A percentile compares a stretch with the other conserved stretches of the same genome.
phyloP scores from a whole-genome alignment of 192 early-diverging fungal genomes.

The Spinellus fusiger region DNA sequence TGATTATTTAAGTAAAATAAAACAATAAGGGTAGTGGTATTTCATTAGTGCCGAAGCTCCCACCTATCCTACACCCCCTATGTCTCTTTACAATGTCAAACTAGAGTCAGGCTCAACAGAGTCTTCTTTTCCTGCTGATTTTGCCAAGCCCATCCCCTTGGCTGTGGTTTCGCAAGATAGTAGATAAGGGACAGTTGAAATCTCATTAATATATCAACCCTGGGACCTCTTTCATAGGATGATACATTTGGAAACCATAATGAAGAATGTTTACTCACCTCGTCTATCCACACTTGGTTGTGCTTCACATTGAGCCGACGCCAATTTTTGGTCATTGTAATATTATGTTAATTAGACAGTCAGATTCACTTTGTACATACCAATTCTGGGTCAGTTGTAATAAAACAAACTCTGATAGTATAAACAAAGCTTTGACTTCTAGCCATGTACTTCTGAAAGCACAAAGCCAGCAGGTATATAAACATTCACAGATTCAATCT shows the following conservation, averaged over 20 bases:
- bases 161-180: constrained; percentile 71
- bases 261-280: constrained; percentile 77
- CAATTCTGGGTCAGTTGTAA: constrained; percentile 74
- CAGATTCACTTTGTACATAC: constrained; percentile 77
- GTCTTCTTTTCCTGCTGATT: constrained; percentile 73
- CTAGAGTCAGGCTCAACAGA: constrained; percentile 74
- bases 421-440: neutral
- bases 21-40: constrained; percentile 57
- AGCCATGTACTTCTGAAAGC: no score
- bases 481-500: no score
- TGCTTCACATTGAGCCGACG: constrained; percentile 80
- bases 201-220: constrained; percentile 68
- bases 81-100: constrained; percentile 69
- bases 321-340: constrained; percentile 69
- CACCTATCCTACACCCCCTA: constrained; percentile 70
- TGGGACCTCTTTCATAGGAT: constrained; percentile 62
- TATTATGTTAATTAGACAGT: constrained; percentile 86
- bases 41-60: constrained; percentile 49
- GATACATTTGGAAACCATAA: constrained; percentile 67
- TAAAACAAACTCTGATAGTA: constrained; percentile 13
- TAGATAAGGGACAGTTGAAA: constrained; percentile 63
- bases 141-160: constrained; percentile 65
- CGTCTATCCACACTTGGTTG: constrained; percentile 61
- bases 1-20: constrained; percentile 59
- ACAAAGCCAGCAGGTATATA: no score